Evolutionary conservation across 352 stramenopile genomes (phyloP).

Genomic region (Pythium phragmiticola): DNA sequence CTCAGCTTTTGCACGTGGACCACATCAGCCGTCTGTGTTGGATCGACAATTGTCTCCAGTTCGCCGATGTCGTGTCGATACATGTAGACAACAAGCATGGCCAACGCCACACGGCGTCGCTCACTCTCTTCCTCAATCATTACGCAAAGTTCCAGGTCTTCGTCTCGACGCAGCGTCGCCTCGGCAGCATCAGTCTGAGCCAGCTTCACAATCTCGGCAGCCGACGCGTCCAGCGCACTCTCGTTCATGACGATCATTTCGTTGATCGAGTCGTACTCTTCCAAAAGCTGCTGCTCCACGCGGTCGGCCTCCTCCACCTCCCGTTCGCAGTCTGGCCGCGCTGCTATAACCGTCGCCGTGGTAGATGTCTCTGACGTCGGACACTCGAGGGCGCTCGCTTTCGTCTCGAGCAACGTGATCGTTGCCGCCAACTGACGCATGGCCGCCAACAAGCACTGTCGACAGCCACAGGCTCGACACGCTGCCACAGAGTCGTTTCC

Average conservation of each 20-base stretch:
- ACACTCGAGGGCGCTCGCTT: neutral
- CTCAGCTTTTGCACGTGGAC: constrained; percentile 3
- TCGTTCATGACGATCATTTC: constrained; percentile 32
- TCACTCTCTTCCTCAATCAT: constrained; percentile 36
- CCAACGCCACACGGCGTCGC: constrained; percentile 35
- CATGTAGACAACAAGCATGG: constrained; percentile 31
- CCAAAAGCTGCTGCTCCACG: constrained; percentile 9
- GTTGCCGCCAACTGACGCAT: neutral
- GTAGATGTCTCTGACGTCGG: neutral
- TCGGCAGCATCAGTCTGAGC: constrained; percentile 23
- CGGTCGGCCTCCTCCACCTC: neutral
- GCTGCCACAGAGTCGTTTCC: neutral
- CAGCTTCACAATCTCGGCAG: constrained; percentile 25
- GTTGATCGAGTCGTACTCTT: constrained; percentile 13
- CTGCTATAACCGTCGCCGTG: neutral
- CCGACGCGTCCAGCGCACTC: constrained; percentile 34
- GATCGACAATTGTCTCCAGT: neutral
- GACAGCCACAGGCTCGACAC: constrained; percentile 17
- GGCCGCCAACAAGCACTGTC: constrained; percentile 1
- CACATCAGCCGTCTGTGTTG: neutral
- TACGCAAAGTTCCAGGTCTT: constrained; percentile 39
- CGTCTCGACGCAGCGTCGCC: constrained; percentile 34
- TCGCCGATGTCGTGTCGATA: neutral
- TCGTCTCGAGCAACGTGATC: neutral
- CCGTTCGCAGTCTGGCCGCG: neutral